These are phyloP conservation scores for Hypoxylon cercidicola DNA, from an alignment of 495 filamentous ascomycete genomes.

Conservation along the genomic window DNA sequence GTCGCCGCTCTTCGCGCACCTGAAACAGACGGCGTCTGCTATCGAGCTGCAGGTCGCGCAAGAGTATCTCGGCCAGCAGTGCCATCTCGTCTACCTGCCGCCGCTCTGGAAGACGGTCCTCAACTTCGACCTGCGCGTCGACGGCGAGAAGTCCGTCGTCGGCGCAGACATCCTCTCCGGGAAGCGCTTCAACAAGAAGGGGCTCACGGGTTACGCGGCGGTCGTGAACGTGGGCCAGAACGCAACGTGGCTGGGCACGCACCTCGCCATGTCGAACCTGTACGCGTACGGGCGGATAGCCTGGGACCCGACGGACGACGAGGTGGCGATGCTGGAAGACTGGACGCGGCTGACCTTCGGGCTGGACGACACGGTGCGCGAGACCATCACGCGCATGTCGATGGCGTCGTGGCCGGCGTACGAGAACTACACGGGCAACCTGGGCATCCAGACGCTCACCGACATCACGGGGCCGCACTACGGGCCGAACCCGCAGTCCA, in stretches of 20 bases:
- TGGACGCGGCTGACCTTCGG: slow-evolving; percentile 76
- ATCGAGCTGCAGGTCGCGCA: slow-evolving; percentile 75
- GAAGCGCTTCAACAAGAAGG: slow-evolving; percentile 64
- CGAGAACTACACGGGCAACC: slow-evolving; percentile 75
- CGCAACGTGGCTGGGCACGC: slow-evolving; percentile 73
- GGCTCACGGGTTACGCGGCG: slow-evolving; percentile 69
- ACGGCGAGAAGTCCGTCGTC: slow-evolving; percentile 60
- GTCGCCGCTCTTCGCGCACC: slow-evolving; percentile 75
- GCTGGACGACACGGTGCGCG: slow-evolving; percentile 60
- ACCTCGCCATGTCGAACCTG: slow-evolving; percentile 76
- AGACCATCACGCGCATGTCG: slow-evolving; percentile 70
- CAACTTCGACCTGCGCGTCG: slow-evolving; percentile 72
- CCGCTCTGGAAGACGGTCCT: slow-evolving; percentile 75
- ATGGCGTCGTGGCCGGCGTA: slow-evolving; percentile 78
- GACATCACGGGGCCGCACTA: slow-evolving; percentile 75
- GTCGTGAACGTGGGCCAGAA: slow-evolving; percentile 77
- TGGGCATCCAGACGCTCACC: slow-evolving; percentile 75
- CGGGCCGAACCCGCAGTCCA: slow-evolving; percentile 72
- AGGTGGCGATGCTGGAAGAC: slow-evolving; percentile 63
- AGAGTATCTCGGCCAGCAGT: slow-evolving; percentile 79
- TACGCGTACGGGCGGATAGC: slow-evolving; percentile 75
- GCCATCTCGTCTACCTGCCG: slow-evolving; percentile 72
- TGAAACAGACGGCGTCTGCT: slow-evolving; percentile 65
- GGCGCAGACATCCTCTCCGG: slow-evolving; percentile 69
- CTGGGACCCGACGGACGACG: slow-evolving; percentile 65